A percentile compares a stretch with the other conserved stretches of the same genome.
Evolutionary conservation across 78 protist species (phyloP).

Genomic region (Dictyostelium intermedium): DNA sequence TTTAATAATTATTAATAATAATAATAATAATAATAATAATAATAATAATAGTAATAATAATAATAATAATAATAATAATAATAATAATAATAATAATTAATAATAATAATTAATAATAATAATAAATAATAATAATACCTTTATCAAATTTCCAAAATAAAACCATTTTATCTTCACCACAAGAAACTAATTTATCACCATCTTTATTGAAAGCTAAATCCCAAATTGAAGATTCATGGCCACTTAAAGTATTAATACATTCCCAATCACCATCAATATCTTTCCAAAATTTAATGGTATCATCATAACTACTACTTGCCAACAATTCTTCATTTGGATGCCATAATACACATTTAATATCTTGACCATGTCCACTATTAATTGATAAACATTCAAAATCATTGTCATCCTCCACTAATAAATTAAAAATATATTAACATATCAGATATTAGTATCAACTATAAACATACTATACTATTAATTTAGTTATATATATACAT

Average conservation of each 20-base stretch:
- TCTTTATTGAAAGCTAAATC: slow-evolving; percentile 76
- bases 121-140: slow-evolving; percentile 1
- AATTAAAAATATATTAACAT: not conserved
- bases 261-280: slow-evolving; percentile 95
- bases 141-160: slow-evolving; percentile 1
- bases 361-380: slow-evolving; percentile 93
- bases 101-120: too few species aligned
- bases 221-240: slow-evolving; percentile 97
- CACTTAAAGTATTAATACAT: slow-evolving; percentile 84
- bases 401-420: slow-evolving; percentile 76
- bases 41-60: not conserved
- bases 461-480: too few species aligned
- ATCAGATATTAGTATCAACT: too few species aligned
- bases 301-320: slow-evolving; percentile 93
- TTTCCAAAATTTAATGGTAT: slow-evolving; percentile 90
- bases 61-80: not conserved
- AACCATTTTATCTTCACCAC: slow-evolving; percentile 12
- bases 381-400: slow-evolving; percentile 94
- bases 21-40: not conserved
- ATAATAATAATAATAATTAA: not conserved
- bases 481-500: too few species aligned
- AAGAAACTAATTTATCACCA: slow-evolving; percentile 78
- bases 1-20: not conserved
- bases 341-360: slow-evolving; percentile 93
- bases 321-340: slow-evolving; percentile 84